A percentile compares a stretch with the other conserved stretches of the same genome.
Conservation (phyloP, 306 rosid genomes). For the Crataegus laevigata region DNA sequence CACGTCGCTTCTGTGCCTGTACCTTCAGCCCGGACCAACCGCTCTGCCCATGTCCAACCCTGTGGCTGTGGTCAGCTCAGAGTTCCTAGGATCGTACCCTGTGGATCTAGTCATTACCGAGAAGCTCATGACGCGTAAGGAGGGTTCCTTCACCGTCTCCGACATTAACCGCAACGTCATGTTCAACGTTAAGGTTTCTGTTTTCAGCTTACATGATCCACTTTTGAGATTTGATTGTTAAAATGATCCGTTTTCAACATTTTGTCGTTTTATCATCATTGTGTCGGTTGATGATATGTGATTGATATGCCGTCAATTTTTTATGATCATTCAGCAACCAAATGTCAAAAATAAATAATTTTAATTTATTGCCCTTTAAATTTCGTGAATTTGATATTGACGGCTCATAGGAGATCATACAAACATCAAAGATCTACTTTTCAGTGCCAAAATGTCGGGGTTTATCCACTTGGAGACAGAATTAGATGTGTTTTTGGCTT, state of each 20-base stretch:
- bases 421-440: constrained; percentile 24
- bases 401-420: constrained; percentile 31
- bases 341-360: too few species aligned
- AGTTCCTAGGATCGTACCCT: constrained; percentile 26
- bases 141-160: constrained; percentile 24
- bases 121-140: constrained; percentile 25
- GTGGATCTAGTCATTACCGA: constrained; percentile 24
- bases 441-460: constrained; percentile 29
- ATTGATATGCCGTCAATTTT: too few species aligned
- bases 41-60: constrained; percentile 11
- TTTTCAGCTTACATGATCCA: neutral
- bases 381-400: constrained; percentile 10
- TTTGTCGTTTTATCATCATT: too few species aligned
- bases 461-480: constrained; percentile 22
- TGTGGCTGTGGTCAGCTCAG: constrained; percentile 17
- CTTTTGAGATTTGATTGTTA: too few species aligned
- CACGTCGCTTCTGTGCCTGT: neutral
- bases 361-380: neutral
- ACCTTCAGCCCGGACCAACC: constrained; percentile 1
- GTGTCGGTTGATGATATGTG: too few species aligned
- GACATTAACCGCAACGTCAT: constrained; percentile 31
- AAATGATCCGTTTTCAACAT: too few species aligned
- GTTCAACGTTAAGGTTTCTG: constrained; percentile 30
- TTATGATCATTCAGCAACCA: too few species aligned
- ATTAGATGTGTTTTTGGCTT: constrained; percentile 32